Conservation (phyloP, 2,329 filamentous ascomycete species). For the Aspergillus transmontanensis region DNA sequence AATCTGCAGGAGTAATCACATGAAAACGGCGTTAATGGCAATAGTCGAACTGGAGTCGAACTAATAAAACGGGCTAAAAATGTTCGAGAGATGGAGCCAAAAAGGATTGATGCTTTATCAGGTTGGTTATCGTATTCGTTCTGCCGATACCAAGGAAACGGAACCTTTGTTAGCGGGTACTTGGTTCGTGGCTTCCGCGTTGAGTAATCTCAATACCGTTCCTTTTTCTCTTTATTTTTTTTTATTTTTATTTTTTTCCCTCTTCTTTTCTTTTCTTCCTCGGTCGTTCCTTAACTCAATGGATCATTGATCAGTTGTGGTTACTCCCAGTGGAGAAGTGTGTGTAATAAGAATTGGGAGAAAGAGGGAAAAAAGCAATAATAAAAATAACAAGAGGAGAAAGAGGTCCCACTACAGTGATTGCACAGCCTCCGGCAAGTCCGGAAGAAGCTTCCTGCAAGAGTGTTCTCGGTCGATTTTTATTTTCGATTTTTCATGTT, state of each 20-base stretch:
- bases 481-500: neutral
- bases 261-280: neutral
- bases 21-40: slow-evolving; percentile 2
- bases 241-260: neutral
- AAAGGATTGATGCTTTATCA: slow-evolving; percentile 3
- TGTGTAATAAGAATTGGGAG: neutral
- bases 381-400: neutral
- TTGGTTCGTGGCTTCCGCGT: neutral
- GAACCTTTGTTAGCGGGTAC: neutral
- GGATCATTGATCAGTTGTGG: neutral
- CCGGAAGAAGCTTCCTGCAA: slow-evolving; percentile 14
- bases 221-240: neutral
- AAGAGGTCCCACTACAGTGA: neutral
- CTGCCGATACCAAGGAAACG: neutral
- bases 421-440: slow-evolving; percentile 24
- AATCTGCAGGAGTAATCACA: slow-evolving; percentile 4
- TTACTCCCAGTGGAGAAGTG: neutral
- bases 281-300: neutral
- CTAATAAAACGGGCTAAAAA: slow-evolving; percentile 3
- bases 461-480: neutral
- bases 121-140: slow-evolving; percentile 14
- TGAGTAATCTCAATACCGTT: neutral
- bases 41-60: neutral
- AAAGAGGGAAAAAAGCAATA: neutral
- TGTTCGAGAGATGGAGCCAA: slow-evolving; percentile 6